These are phyloP conservation scores for Daldinia vernicosa DNA, from an alignment of 495 filamentous ascomycete species.

Conservation along the genomic window DNA sequence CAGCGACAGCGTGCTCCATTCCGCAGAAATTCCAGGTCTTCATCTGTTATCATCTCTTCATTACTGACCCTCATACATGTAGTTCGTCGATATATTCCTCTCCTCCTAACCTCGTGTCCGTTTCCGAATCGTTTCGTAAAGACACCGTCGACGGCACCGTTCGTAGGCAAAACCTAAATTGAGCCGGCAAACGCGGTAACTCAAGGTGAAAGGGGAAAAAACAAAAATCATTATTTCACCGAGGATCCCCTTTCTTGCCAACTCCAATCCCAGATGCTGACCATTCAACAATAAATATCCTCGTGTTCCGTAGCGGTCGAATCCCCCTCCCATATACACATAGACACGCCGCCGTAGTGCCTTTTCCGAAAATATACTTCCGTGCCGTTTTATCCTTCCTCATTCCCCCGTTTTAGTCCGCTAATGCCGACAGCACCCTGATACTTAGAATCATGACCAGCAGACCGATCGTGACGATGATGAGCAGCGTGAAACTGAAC, in stretches of 20 bases:
- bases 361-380: not conserved
- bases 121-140: conserved; percentile 3
- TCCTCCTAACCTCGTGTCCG: conserved; percentile 10
- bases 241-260: conserved; percentile 20
- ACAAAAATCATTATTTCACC: conserved; percentile 39
- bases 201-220: conserved; percentile 2
- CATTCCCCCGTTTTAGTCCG: conserved; percentile 39
- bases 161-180: not conserved
- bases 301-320: conserved; percentile 20
- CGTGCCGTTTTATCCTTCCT: conserved; percentile 2
- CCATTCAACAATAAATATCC: conserved; percentile 32
- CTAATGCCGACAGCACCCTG: conserved; percentile 65
- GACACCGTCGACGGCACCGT: not conserved
- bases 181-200: not conserved
- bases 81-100: conserved; percentile 13
- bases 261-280: conserved; percentile 42
- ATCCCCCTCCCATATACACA: conserved; percentile 39
- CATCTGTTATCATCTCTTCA: conserved; percentile 32
- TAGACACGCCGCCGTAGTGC: conserved; percentile 4
- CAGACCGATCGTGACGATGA: conserved; percentile 92
- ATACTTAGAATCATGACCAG: conserved; percentile 96
- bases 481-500: conserved; percentile 92
- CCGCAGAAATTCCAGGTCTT: conserved; percentile 13
- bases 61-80: conserved; percentile 27
- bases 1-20: not conserved